Conservation (phyloP, 75 land plant genomes). For the Sequoia sempervirens region DNA sequence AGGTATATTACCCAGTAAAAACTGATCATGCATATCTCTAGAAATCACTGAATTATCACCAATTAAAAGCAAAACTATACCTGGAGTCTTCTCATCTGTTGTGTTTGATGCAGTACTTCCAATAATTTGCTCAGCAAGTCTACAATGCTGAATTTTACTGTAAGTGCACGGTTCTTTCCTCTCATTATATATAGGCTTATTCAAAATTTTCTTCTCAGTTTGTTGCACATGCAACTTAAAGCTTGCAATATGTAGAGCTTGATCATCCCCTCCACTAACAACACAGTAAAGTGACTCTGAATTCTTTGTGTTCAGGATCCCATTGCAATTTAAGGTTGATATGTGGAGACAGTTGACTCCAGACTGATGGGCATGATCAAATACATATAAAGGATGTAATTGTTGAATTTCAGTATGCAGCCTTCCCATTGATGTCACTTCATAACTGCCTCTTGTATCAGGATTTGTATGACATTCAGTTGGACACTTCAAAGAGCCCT, state of each 20-base stretch:
- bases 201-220: neutral
- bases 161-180: neutral
- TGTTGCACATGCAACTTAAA: slow-evolving; percentile 19
- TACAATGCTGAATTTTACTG: neutral
- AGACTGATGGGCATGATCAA: slow-evolving; percentile 72
- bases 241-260: slow-evolving; percentile 52
- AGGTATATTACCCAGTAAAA: neutral
- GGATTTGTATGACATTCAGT: neutral
- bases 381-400: slow-evolving; percentile 43
- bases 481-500: neutral
- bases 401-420: slow-evolving; percentile 14
- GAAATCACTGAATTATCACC: neutral
- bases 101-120: neutral
- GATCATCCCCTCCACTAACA: slow-evolving; percentile 98
- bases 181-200: neutral
- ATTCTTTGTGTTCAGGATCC: neutral
- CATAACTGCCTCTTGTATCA: neutral
- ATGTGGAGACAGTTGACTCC: slow-evolving; percentile 90
- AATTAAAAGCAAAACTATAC: neutral
- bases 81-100: neutral
- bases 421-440: slow-evolving; percentile 1
- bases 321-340: slow-evolving; percentile 17
- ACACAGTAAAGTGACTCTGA: slow-evolving; percentile 25
- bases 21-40: neutral
- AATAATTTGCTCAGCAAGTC: neutral